Evolutionary conservation across 148 eudicot genomes (phyloP).

Genomic region (Drosera capensis): DNA sequence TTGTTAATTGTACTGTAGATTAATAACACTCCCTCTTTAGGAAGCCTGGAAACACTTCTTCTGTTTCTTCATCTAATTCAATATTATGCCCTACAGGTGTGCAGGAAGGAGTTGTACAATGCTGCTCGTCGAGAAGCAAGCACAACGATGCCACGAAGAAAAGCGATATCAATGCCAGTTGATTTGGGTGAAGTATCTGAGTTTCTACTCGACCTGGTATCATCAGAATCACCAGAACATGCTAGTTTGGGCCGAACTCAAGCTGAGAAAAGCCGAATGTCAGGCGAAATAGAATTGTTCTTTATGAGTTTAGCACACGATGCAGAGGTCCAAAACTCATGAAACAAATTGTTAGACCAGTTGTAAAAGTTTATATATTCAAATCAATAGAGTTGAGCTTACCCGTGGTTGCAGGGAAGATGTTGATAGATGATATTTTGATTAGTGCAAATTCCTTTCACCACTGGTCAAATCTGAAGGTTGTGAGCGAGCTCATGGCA

Average conservation of each 20-base stretch:
- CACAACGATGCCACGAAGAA: constrained; percentile 18
- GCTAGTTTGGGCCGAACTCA: constrained; percentile 4
- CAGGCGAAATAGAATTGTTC: constrained; percentile 59
- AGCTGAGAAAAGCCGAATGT: constrained; percentile 15
- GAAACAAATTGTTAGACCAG: neutral
- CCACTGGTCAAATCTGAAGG: too few species aligned
- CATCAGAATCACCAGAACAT: constrained; percentile 20
- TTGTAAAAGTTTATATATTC: too few species aligned
- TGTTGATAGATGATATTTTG: too few species aligned
- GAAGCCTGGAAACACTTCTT: neutral
- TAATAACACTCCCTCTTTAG: too few species aligned
- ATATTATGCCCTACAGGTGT: constrained; percentile 28
- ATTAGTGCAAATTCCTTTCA: too few species aligned
- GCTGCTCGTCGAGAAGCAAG: constrained; percentile 23
- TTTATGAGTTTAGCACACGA: constrained; percentile 25
- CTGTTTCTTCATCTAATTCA: neutral
- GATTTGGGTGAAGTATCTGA: constrained; percentile 33
- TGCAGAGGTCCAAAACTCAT: constrained; percentile 7
- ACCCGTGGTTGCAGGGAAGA: too few species aligned
- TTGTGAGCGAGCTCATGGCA: too few species aligned
- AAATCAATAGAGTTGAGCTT: too few species aligned
- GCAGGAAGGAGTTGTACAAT: constrained; percentile 29
- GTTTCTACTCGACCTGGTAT: constrained; percentile 35
- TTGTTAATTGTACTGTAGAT: too few species aligned
- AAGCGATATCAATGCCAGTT: constrained; percentile 18